phyloP scores from a whole-genome alignment of 306 rosid species.

The Corylus heterophylla region DNA sequence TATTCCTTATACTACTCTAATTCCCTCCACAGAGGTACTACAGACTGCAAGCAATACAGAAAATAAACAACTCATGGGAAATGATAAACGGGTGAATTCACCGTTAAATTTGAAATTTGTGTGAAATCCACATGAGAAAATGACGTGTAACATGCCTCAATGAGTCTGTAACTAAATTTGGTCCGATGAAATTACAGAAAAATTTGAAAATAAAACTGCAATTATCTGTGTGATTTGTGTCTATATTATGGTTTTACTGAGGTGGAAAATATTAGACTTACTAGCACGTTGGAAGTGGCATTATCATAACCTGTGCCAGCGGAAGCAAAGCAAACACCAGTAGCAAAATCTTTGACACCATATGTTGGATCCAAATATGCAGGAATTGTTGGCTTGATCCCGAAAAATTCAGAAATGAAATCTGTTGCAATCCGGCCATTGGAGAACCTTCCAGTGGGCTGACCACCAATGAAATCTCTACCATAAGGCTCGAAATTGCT shows the following conservation, averaged over 20 bases:
- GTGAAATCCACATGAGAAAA: not conserved
- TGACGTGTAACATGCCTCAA: no score
- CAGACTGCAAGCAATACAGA: slow-evolving; percentile 42
- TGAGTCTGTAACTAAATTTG: no score
- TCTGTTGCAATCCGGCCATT: slow-evolving; percentile 55
- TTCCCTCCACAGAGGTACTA: slow-evolving; percentile 63
- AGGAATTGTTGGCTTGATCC: slow-evolving; percentile 46
- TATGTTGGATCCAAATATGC: slow-evolving; percentile 56
- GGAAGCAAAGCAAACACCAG: slow-evolving; percentile 67
- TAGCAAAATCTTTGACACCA: slow-evolving; percentile 42
- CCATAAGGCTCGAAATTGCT: slow-evolving; percentile 57
- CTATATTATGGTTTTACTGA: not conserved
- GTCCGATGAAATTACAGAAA: no score
- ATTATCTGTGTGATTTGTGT: not conserved
- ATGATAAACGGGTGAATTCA: not conserved
- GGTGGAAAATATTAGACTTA: slow-evolving; percentile 35
- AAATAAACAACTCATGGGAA: slow-evolving; percentile 20
- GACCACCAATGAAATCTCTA: slow-evolving; percentile 41
- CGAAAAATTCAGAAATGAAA: slow-evolving; percentile 55
- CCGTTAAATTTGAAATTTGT: not conserved
- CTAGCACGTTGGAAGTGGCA: slow-evolving; percentile 53
- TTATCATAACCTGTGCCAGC: slow-evolving; percentile 70
- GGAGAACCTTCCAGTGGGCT: slow-evolving; percentile 58
- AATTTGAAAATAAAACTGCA: not conserved
- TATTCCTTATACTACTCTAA: slow-evolving; percentile 52